These are phyloP conservation scores for Coelastrella sp. DNA, from an alignment of 139 green algal species.

Conservation along the genomic window DNA sequence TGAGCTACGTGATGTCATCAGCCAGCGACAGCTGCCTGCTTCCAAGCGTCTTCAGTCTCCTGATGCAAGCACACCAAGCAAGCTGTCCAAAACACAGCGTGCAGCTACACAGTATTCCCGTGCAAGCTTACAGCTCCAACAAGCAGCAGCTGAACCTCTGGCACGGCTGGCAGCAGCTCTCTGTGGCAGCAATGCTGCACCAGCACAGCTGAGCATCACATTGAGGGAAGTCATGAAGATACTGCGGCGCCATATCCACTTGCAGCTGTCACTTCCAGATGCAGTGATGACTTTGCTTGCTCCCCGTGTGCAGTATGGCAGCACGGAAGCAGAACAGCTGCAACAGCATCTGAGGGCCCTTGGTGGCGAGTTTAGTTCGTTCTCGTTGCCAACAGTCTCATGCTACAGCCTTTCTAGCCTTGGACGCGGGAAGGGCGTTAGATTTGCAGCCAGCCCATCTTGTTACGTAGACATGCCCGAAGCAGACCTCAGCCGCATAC, in stretches of 20 bases:
- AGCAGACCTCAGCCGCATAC: background rate
- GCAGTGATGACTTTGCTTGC: conserved; percentile 50
- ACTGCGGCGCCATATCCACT: conserved; percentile 13
- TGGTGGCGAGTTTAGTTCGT: background rate
- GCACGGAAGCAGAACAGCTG: conserved; percentile 11
- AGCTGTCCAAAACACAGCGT: no score
- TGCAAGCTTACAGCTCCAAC: no score
- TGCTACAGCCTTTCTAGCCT: conserved; percentile 3
- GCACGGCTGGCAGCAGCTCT: conserved; percentile 36
- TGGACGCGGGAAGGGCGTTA: background rate
- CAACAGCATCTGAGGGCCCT: background rate
- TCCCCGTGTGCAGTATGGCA: background rate
- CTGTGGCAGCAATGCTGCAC: background rate
- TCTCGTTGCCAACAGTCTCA: background rate
- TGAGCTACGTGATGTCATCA: no score
- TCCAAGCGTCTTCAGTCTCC: no score
- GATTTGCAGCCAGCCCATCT: conserved; percentile 5
- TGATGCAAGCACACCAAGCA: no score
- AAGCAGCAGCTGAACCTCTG: conserved; percentile 24
- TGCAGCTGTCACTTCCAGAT: background rate
- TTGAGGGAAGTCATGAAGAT: conserved; percentile 62
- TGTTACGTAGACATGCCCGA: conserved; percentile 3
- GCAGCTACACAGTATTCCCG: no score
- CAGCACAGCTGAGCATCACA: conserved; percentile 35
- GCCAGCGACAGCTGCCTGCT: no score